phyloP scores from a whole-genome alignment of 1,284 basidiomycete genomes.

The Moesziomyces sp. region DNA sequence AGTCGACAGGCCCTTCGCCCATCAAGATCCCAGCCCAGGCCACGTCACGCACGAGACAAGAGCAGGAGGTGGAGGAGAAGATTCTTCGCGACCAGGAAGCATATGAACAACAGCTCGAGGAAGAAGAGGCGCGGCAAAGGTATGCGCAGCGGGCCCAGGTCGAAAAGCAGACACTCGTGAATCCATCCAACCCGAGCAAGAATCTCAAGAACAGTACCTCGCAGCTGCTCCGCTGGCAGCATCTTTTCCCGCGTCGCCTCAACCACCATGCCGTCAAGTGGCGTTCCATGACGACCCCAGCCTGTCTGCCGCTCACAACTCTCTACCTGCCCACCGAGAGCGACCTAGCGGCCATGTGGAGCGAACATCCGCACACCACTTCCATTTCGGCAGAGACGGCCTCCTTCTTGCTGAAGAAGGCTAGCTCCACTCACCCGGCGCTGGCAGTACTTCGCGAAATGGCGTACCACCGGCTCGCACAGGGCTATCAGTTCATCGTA shows the following conservation, averaged over 20 bases:
- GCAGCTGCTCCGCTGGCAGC: constrained; percentile 75
- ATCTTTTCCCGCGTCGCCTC: constrained; percentile 80
- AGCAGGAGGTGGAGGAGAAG: constrained; percentile 46
- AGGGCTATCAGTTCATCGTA: constrained; percentile 94
- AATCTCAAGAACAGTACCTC: constrained; percentile 32
- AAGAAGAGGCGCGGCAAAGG: constrained; percentile 53
- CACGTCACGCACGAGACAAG: constrained; percentile 32
- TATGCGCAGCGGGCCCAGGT: constrained; percentile 60
- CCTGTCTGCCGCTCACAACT: constrained; percentile 90
- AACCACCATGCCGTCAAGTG: constrained; percentile 92
- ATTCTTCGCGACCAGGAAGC: constrained; percentile 56
- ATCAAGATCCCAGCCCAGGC: constrained; percentile 54
- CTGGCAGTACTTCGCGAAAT: constrained; percentile 85
- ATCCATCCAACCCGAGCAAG: constrained; percentile 64
- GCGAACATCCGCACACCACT: constrained; percentile 65
- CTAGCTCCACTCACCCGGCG: constrained; percentile 77
- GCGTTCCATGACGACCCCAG: constrained; percentile 76
- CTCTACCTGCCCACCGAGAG: constrained; percentile 70
- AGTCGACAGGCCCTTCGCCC: constrained; percentile 43
- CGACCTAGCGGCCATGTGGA: constrained; percentile 63
- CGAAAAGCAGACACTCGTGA: constrained; percentile 64
- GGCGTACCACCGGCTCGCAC: constrained; percentile 88
- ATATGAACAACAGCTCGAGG: constrained; percentile 56
- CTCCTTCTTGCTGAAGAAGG: constrained; percentile 64
- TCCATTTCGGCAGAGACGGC: constrained; percentile 61